A percentile compares a stretch with the other conserved stretches of the same genome.
Conservation (phyloP, 371 early-diverging fungal genomes). For the Sporodiniella umbellata region DNA sequence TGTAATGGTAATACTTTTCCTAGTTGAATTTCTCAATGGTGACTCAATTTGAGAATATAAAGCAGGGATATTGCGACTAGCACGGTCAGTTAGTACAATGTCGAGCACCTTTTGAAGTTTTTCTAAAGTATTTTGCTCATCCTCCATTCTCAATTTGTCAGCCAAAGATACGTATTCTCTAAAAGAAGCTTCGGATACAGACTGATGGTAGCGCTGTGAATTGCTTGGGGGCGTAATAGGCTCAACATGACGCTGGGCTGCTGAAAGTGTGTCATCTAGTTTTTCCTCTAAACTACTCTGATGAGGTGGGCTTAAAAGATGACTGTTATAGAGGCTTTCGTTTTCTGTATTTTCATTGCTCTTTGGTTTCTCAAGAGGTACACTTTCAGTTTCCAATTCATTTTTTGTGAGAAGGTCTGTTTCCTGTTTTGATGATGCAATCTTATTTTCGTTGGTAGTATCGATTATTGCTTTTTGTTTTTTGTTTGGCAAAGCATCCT, state of each 20-base stretch:
- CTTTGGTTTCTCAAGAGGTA: not conserved
- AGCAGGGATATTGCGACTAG: conserved; percentile 25
- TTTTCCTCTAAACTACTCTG: not conserved
- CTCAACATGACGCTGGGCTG: conserved; percentile 1
- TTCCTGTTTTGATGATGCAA: not conserved
- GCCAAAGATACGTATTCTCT: conserved; percentile 11
- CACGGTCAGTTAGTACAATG: conserved; percentile 33
- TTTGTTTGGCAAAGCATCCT: not conserved
- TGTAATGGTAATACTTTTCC: conserved; percentile 23
- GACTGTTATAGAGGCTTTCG: conserved; percentile 9
- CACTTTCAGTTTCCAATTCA: no score
- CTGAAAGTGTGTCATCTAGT: not conserved
- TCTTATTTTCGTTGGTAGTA: not conserved
- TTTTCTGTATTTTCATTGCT: not conserved
- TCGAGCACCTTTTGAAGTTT: conserved; percentile 34
- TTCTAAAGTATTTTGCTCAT: conserved; percentile 22
- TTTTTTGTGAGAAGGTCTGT: no score
- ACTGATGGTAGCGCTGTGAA: not conserved
- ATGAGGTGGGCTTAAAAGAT: not conserved
- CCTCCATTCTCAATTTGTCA: conserved; percentile 27
- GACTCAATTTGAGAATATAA: conserved; percentile 37
- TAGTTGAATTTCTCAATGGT: conserved; percentile 27
- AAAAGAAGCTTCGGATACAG: conserved; percentile 4
- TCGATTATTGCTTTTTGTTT: not conserved
- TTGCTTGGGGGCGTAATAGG: conserved; percentile 12